Evolutionary conservation across 345 rosid species (phyloP), one percentile per base, ranked within the genome.

Genomic region (Salix dunnii): DNA sequence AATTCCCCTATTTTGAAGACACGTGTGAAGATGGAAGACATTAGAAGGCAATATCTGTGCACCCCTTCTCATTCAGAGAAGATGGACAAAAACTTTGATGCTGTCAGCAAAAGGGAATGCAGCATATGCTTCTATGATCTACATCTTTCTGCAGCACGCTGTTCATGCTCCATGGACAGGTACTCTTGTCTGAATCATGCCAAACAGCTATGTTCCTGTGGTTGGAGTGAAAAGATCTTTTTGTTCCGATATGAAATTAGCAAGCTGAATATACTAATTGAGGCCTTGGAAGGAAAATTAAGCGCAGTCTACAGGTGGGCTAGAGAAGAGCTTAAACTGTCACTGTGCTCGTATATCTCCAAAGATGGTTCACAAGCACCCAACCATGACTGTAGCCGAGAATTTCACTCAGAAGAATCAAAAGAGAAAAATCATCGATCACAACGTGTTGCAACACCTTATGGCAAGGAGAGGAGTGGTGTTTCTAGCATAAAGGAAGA

Each of bases 201-300:
- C 70, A 88, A 86, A 85, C 92, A 81, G 76, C 89, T 89, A 49
- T 93, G 97, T 72, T 82, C 82, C 36, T 93, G 97, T 84, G 78
- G 85, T 68, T 84, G 87, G 90, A 84, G 80, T 30, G 77, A 68
- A 48, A 90, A 80, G 87, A 82, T 85, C 51, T 88, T 90, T 66
- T 77, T 90, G 4, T 90, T 82, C 79, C 86, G 90, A 20, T 82
- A 86, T 40, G 86, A 75, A 16, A 83, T 86, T 10, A 76, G 80
- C 1, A 91, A 93, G 83, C 75, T 93, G 79, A 81, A 89, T 64
- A 13, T 70, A 60, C 97, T 91, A 62, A 70, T 86, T 40, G 91
- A 91, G 72, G 93, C 90, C 18, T n/a, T 89, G 83, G 93, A 83
- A 83, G 86, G 88, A 51, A 87, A 87, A 70, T 74, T 90, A 38